These are phyloP conservation scores for Trichoderma guizhouense DNA, from an alignment of 2,329 filamentous ascomycete species.

Conservation along the genomic window DNA sequence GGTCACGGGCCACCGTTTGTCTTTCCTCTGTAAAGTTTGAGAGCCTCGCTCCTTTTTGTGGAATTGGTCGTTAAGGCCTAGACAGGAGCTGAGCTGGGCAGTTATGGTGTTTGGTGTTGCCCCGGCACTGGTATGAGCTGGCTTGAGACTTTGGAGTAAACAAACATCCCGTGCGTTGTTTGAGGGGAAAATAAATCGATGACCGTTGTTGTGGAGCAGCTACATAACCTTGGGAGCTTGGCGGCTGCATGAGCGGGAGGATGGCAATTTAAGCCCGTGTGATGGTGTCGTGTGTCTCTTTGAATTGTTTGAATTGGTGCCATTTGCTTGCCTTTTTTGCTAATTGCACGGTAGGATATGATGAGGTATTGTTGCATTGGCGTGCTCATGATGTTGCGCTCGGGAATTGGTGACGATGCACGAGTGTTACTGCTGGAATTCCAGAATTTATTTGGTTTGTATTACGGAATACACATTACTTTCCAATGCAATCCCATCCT, in stretches of 20 bases:
- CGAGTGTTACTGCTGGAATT: not conserved
- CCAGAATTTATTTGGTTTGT: not conserved
- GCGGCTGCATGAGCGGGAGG: not conserved
- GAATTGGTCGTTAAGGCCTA: not conserved
- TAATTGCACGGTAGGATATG: not conserved
- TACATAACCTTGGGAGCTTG: not conserved
- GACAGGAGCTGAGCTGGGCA: not conserved
- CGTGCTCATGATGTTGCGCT: not conserved
- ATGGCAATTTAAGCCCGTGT: not conserved
- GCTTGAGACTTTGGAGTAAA: not conserved
- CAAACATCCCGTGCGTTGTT: not conserved
- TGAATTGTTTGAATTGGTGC: not conserved
- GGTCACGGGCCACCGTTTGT: not conserved
- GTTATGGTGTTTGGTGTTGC: not conserved
- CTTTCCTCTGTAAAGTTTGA: not conserved
- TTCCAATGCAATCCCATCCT: not conserved
- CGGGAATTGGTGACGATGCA: not conserved
- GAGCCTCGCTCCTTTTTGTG: not conserved
- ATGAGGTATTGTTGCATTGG: not conserved
- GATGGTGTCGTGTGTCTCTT: not conserved
- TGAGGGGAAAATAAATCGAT: not conserved
- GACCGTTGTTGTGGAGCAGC: conserved; percentile 1
- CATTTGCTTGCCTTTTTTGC: not conserved
- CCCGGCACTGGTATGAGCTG: not conserved
- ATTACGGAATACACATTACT: not conserved